Evolutionary conservation across 352 stramenopile genomes (phyloP), one percentile per base, ranked within the genome.

Genomic region (Phytophthora hibernalis): DNA sequence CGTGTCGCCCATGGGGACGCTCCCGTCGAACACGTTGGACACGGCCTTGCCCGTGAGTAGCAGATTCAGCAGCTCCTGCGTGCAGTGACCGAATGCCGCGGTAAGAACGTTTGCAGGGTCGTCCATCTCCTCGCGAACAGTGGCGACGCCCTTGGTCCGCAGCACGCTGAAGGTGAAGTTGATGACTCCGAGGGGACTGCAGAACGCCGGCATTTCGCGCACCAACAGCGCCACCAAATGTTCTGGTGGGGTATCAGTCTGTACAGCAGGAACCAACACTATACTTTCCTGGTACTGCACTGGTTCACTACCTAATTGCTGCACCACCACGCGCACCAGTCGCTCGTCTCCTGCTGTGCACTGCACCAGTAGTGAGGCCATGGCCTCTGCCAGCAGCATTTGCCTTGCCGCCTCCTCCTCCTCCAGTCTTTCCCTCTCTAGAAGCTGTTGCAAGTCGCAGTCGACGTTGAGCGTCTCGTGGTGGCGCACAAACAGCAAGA

Each of bases 11-110:
- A 97, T 82, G 11, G 82, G 80, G 43, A 95, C 83, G 20, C 33
- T 68, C 6, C 89, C 91, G 52, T 97, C 91, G 63, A 95, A 94
- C 16, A 95, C 87, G 45, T 97, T 95, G 18, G 85, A 96, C 21
- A 85, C 74, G 8, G 87, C 91, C 9, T 72, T 66, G 37, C 91
- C 91, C 10, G 79, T 93, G 28, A 97, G 76, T 56, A 96, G 61
- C 44, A 97, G 57, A 49, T 96, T 97, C 26, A 97, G 60, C 31
- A 97, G 73, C 72, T 97, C 91, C 65, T 97, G 90, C 5, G 76
- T 79, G 28, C 89, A 94, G 58, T 97, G 85, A 4, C 89, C 89
- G 57, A 93, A 94, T 28, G 87, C 68, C 8, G 73, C 87, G 9
- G 87, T 95, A 13, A 96, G 55, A 16, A 68, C 67, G 30, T 62